Conservation (phyloP, 164 flowering plant species). For the Houttuynia cordata region DNA sequence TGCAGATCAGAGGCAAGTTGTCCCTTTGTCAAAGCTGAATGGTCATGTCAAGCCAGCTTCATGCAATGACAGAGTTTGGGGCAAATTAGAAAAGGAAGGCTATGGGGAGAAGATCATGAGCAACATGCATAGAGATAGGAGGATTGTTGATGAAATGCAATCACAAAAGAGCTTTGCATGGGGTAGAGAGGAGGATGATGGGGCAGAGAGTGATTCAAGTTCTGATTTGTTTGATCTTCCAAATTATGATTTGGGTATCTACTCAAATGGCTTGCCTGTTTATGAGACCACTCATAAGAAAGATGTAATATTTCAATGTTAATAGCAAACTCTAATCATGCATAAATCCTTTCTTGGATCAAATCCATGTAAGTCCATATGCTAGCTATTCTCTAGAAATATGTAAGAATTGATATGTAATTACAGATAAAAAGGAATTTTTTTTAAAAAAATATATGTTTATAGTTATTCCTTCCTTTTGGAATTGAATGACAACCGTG, state of each 20-base stretch:
- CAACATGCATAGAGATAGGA: conserved; percentile 15
- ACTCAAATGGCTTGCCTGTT: conserved; percentile 63
- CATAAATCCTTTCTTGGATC: neutral
- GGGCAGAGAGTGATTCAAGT: conserved; percentile 78
- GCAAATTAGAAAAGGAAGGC: conserved; percentile 9
- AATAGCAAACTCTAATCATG: neutral
- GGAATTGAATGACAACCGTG: too few relatives aligned
- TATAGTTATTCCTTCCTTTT: too few relatives aligned
- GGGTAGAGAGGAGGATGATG: conserved; percentile 30
- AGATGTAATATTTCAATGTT: conserved; percentile 3
- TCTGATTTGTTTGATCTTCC: conserved; percentile 90
- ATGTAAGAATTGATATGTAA: too few relatives aligned
- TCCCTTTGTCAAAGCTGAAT: conserved; percentile 14
- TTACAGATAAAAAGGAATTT: too few relatives aligned
- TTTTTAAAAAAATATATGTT: too few relatives aligned
- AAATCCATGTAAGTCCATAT: too few relatives aligned
- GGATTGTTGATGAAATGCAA: conserved; percentile 14
- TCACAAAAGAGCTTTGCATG: conserved; percentile 15
- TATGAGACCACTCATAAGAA: conserved; percentile 68
- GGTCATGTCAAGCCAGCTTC: conserved; percentile 11
- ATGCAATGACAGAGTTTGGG: conserved; percentile 6
- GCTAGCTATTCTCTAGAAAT: too few relatives aligned
- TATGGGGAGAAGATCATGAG: conserved; percentile 7
- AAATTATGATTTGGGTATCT: conserved; percentile 53
- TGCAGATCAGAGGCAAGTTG: conserved; percentile 24